phyloP scores from a whole-genome alignment of 2,329 filamentous ascomycete species.

The Claviceps arundinis region DNA sequence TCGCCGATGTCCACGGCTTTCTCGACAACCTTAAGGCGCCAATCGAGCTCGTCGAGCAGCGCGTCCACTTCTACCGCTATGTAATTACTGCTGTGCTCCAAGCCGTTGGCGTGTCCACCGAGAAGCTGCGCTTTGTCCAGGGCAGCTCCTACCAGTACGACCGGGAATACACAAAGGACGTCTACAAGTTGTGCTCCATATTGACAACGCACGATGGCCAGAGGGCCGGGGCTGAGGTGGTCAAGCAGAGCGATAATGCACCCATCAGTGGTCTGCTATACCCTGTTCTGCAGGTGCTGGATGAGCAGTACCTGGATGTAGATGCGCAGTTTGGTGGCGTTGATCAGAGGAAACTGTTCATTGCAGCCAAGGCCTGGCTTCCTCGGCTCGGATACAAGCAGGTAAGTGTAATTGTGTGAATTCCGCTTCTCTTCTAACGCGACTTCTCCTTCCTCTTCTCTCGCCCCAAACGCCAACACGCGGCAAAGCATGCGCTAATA shows the following conservation, averaged over 20 bases:
- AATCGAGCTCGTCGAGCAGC: conserved; percentile 70
- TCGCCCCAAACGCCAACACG: background rate
- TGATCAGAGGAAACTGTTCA: conserved; percentile 85
- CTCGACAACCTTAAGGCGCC: conserved; percentile 78
- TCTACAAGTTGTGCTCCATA: conserved; percentile 61
- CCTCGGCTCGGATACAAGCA: conserved; percentile 76
- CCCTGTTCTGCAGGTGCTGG: conserved; percentile 61
- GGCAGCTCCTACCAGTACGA: conserved; percentile 72
- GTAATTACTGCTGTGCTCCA: conserved; percentile 63
- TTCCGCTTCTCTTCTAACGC: too few species aligned
- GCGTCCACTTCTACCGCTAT: conserved; percentile 72
- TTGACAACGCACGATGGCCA: conserved; percentile 71
- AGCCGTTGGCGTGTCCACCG: conserved; percentile 65
- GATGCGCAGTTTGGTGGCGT: conserved; percentile 78
- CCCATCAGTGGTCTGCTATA: conserved; percentile 40
- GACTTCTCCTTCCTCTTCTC: background rate
- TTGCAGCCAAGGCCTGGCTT: conserved; percentile 69
- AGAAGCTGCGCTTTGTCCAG: conserved; percentile 69
- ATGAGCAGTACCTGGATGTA: conserved; percentile 78
- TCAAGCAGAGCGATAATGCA: conserved; percentile 77
- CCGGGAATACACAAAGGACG: conserved; percentile 71
- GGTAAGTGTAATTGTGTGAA: conserved; percentile 14
- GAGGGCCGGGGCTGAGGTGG: conserved; percentile 83
- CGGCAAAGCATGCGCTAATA: background rate
- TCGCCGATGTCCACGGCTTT: conserved; percentile 65